Evolutionary conservation across 352 stramenopile species (phyloP), one percentile per base, ranked within the genome.

Genomic region (Phytophthora sojae): DNA sequence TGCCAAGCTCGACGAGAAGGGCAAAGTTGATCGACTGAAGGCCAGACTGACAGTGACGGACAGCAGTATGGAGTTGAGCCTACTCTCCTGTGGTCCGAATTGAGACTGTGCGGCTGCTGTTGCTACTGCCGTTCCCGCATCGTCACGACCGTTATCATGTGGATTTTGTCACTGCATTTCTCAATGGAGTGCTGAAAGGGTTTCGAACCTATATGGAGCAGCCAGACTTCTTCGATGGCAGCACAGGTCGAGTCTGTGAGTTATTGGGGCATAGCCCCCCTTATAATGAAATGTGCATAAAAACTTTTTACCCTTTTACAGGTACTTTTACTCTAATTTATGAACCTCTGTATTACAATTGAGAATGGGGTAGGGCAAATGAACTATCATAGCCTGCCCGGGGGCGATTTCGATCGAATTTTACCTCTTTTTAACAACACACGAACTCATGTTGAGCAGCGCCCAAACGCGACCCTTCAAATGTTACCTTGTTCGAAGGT

Each of bases 41-140:
- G 53, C 32, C 7, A 21, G 19, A 35, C 14, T 61, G 5, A 19
- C 54, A 8, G 54, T 61, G 9, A 61, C 25, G 53, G n/a, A n/a
- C 32, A 50, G 30, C 35, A 51, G 14, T 61, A 61, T 35, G 54
- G 54, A 37, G 54, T 61, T 30, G 54, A 52, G 51, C 54, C 2
- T 61, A 61, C 14, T 61, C 35, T 32, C 35, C 35, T 19, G 54
- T 61, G 4, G 32, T 61, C 14, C 47, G 21, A 17, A 42, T 42
- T 4, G 35, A 42, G 35, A 42, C 35, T 42, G 35, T 42, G 35
- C 11, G 35, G 14, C 6, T 42, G 35, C 4, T 42, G 35, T 42
- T 17, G 35, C 4, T 42, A 12, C 14, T 42, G 35, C 0, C 35
- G 1, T 42, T 42, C 6, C 35, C 15, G 4, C 11, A 17, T 5